phyloP scores from a whole-genome alignment of 345 rosid species.

The Camelina laxa region DNA sequence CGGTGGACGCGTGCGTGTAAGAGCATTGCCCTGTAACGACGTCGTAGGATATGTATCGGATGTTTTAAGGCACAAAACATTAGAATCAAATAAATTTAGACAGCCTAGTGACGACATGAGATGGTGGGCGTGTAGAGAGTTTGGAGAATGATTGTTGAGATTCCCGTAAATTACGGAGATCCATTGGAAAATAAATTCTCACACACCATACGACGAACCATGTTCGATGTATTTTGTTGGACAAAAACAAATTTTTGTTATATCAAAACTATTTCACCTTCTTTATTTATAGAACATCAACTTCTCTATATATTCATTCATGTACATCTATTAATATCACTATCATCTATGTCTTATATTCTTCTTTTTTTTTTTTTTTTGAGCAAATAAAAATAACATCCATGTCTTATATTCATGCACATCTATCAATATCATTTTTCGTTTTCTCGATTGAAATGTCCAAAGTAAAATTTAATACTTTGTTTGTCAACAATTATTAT shows the following conservation, averaged over 20 bases:
- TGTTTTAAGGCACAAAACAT: not conserved
- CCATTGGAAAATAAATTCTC: constrained; percentile 21
- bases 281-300: not conserved
- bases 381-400: no score
- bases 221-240: constrained; percentile 42
- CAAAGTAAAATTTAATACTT: not conserved
- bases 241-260: not conserved
- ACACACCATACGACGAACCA: constrained; percentile 27
- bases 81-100: no score
- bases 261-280: not conserved
- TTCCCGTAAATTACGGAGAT: constrained; percentile 44
- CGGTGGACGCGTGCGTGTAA: constrained; percentile 41
- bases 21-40: constrained; percentile 13
- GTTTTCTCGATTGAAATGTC: not conserved
- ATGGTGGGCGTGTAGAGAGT: constrained; percentile 43
- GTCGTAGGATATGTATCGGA: not conserved
- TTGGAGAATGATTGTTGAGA: constrained; percentile 38
- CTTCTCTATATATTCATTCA: not conserved
- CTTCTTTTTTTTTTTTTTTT: no score
- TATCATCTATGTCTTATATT: constrained; percentile 28
- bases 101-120: constrained; percentile 34
- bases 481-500: constrained; percentile 2
- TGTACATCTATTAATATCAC: constrained; percentile 24
- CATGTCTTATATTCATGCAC: constrained; percentile 25
- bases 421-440: constrained; percentile 14